A percentile compares a stretch with the other conserved stretches of the same genome.
These are phyloP conservation scores for Forsythia viridissima DNA, from an alignment of 257 asterid genomes.

Conservation along the genomic window DNA sequence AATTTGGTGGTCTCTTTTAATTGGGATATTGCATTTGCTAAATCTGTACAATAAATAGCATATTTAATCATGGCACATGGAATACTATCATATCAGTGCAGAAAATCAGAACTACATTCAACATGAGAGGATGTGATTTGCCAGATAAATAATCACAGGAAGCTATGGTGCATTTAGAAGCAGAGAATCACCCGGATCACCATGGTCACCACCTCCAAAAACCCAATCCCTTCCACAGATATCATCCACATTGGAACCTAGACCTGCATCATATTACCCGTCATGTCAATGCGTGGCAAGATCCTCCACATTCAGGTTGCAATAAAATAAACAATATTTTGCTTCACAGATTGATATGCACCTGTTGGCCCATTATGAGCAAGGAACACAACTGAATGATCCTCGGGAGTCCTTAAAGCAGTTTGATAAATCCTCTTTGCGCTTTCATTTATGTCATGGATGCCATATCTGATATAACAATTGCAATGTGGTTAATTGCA, in stretches of 20 bases:
- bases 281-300: slow-evolving; percentile 15
- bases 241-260: slow-evolving; percentile 71
- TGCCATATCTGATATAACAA: slow-evolving; percentile 57
- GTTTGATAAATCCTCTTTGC: slow-evolving; percentile 63
- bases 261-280: slow-evolving; percentile 47
- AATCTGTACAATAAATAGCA: slow-evolving; percentile 56
- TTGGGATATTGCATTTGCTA: slow-evolving; percentile 65
- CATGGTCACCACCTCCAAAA: slow-evolving; percentile 81
- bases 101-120: not conserved
- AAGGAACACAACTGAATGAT: slow-evolving; percentile 72
- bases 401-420: slow-evolving; percentile 68
- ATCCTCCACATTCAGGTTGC: not conserved
- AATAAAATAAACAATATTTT: slow-evolving; percentile 8
- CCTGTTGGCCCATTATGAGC: slow-evolving; percentile 99
- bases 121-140: not conserved
- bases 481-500: slow-evolving; percentile 14
- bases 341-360: slow-evolving; percentile 19
- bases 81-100: not conserved
- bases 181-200: slow-evolving; percentile 77
- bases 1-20: slow-evolving; percentile 52
- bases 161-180: not conserved
- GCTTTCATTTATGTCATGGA: slow-evolving; percentile 69
- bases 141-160: not conserved
- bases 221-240: slow-evolving; percentile 90
- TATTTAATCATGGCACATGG: not conserved